Base-by-base conservation (phyloP, 805 yeast genomes). In the Pichia pseudocactophila region DNA sequence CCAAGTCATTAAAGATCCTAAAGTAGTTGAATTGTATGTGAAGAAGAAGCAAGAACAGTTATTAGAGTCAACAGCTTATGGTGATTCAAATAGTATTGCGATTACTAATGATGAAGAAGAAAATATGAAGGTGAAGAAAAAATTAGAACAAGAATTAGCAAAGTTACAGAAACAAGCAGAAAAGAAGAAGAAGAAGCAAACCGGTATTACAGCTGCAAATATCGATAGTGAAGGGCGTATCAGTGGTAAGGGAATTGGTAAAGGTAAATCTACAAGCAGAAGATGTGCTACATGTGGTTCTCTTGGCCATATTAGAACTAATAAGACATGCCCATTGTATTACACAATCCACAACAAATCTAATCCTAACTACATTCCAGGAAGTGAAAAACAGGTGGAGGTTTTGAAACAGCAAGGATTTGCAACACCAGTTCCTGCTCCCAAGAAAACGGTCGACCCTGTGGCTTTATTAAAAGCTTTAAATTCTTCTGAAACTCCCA, bases 251-350 rank as follows among this genome's bases (percentile, higher is more conserved):
- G 83, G 84, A 19, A 74, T 75, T 34, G 86, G 85, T 26, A 82
- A 82, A 53, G 83, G 83, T 27, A 80, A 80, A 53, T 71, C 80
- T 26, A 78, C 77, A 5, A 80, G 82, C 8, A 70, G 98, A 58
- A 77, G 86, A 56, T 90, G 98, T 65, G 89, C 94, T 3, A 82
- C 92, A 0, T 90, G 98, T 70, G 97, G 97, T 18, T 92, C 90
- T 11, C 72, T 84, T 49, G 98, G 97, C 0, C 98, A 90, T 60
- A 90, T 90, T 48, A 74, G 92, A 58, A 90, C 98, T 2, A 88
- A 87, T 59, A 82, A 82, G 49, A 68, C 90, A 2, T 90, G 98
- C 65, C 98, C 97, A 13, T 71, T 88, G 74, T 90, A 84, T 58
- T 76, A 74, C 47, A 60, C 64, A 11, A 57, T 60, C 18, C 63